phyloP scores from a whole-genome alignment of 2,329 filamentous ascomycete species.

The Biscogniauxia sp. region DNA sequence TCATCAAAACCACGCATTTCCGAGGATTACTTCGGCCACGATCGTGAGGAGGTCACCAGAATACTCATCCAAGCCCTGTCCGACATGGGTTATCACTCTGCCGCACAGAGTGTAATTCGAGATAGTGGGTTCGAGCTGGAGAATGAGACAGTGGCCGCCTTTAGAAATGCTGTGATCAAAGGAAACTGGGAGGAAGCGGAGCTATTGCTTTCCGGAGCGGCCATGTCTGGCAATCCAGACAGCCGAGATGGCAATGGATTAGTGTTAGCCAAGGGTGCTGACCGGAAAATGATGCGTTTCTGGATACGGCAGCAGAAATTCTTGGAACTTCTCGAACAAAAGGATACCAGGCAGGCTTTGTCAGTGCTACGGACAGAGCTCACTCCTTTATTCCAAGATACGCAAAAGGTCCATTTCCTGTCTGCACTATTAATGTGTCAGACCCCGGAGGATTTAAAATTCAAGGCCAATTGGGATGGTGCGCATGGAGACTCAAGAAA shows the following conservation, averaged over 20 bases:
- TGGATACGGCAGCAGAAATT: slow-evolving; percentile 92
- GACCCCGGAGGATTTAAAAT: slow-evolving; percentile 71
- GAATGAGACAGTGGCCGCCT: slow-evolving; percentile 79
- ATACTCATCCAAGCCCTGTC: slow-evolving; percentile 87
- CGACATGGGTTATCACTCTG: slow-evolving; percentile 80
- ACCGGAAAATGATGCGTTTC: slow-evolving; percentile 80
- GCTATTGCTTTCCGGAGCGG: slow-evolving; percentile 64
- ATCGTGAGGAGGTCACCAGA: slow-evolving; percentile 88
- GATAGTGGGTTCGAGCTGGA: slow-evolving; percentile 90
- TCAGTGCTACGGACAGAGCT: slow-evolving; percentile 84
- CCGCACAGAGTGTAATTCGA: slow-evolving; percentile 70
- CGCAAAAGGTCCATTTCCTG: slow-evolving; percentile 72
- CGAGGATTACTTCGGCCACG: slow-evolving; percentile 72
- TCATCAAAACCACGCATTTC: slow-evolving; percentile 38
- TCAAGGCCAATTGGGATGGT: slow-evolving; percentile 81
- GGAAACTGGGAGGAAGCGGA: slow-evolving; percentile 89
- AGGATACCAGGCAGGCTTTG: slow-evolving; percentile 71
- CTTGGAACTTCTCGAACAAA: slow-evolving; percentile 78
- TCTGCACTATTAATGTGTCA: slow-evolving; percentile 90
- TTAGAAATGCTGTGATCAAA: slow-evolving; percentile 73
- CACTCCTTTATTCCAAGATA: slow-evolving; percentile 80
- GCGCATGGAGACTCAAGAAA: slow-evolving; percentile 72
- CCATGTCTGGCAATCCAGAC: slow-evolving; percentile 32
- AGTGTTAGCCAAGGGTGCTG: slow-evolving; percentile 70
- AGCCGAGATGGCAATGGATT: slow-evolving; percentile 54